A percentile compares a stretch with the other conserved stretches of the same genome.
These are phyloP conservation scores for Halenospora varia DNA, from an alignment of 495 filamentous ascomycete species.

Conservation along the genomic window DNA sequence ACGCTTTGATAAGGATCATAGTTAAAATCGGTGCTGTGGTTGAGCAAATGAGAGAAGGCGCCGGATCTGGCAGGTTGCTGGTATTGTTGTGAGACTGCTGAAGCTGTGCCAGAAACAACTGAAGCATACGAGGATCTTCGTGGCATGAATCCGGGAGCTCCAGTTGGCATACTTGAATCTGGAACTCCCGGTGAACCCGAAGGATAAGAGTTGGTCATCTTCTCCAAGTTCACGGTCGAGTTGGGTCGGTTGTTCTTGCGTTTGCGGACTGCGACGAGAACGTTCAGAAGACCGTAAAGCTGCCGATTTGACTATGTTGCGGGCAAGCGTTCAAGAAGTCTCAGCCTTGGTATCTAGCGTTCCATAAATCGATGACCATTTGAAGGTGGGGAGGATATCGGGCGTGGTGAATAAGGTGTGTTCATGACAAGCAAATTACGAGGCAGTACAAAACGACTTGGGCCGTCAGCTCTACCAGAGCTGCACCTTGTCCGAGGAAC, in stretches of 20 bases:
- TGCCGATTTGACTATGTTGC: neutral
- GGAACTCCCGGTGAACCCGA: conserved; percentile 27
- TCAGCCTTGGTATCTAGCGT: conserved; percentile 7
- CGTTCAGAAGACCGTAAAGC: neutral
- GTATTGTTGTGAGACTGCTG: conserved; percentile 28
- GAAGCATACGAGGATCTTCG: conserved; percentile 71
- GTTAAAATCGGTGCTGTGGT: conserved; percentile 42
- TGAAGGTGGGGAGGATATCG: conserved; percentile 17
- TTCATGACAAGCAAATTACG: conserved; percentile 19
- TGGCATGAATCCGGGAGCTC: conserved; percentile 28
- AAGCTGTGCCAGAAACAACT: conserved; percentile 65
- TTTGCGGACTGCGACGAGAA: neutral
- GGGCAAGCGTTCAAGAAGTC: neutral
- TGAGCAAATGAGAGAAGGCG: conserved; percentile 60
- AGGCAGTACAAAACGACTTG: neutral
- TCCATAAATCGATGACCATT: conserved; percentile 5
- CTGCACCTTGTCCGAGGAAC: conserved; percentile 2
- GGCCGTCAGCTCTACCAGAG: conserved; percentile 20
- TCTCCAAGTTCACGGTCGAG: neutral
- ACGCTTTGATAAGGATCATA: conserved; percentile 37
- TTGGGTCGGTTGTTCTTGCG: neutral
- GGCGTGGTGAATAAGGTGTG: conserved; percentile 4
- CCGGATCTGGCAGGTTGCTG: conserved; percentile 44
- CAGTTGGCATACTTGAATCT: conserved; percentile 33
- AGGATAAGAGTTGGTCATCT: conserved; percentile 29